These are phyloP conservation scores for Aspergillus wentii DNA, from an alignment of 495 filamentous ascomycete species.

Conservation along the genomic window DNA sequence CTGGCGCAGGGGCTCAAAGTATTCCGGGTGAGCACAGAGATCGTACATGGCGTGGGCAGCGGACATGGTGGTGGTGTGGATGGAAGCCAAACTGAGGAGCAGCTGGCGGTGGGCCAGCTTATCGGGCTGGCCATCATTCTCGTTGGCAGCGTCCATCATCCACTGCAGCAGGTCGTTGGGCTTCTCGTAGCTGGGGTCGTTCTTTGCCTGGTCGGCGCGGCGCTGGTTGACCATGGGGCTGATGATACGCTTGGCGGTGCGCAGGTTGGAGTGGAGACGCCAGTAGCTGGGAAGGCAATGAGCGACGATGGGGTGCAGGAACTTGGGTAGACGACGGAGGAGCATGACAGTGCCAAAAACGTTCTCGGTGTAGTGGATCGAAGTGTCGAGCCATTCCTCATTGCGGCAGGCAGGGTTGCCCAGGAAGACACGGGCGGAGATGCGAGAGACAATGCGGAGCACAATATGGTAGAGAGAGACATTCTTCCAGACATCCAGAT, in stretches of 20 bases:
- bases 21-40: neutral
- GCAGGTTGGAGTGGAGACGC: slow-evolving; percentile 6
- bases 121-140: neutral
- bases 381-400: slow-evolving; percentile 44
- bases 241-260: slow-evolving; percentile 12
- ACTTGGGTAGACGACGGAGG: slow-evolving; percentile 13
- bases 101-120: neutral
- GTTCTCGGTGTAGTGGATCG: slow-evolving; percentile 47
- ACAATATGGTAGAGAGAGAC: no score
- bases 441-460: slow-evolving; percentile 37
- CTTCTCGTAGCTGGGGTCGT: neutral
- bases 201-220: neutral
- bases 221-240: slow-evolving; percentile 9
- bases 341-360: slow-evolving; percentile 18
- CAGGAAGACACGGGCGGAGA: slow-evolving; percentile 49
- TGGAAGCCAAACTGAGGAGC: neutral
- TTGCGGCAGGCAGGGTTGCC: slow-evolving; percentile 42
- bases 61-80: neutral
- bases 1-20: neutral
- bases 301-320: slow-evolving; percentile 15
- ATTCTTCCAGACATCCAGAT: no score
- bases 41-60: neutral
- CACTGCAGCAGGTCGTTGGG: neutral
- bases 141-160: neutral
- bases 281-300: slow-evolving; percentile 9